phyloP scores from a whole-genome alignment of 805 yeast species.

The Cyberlindnera mrakii region DNA sequence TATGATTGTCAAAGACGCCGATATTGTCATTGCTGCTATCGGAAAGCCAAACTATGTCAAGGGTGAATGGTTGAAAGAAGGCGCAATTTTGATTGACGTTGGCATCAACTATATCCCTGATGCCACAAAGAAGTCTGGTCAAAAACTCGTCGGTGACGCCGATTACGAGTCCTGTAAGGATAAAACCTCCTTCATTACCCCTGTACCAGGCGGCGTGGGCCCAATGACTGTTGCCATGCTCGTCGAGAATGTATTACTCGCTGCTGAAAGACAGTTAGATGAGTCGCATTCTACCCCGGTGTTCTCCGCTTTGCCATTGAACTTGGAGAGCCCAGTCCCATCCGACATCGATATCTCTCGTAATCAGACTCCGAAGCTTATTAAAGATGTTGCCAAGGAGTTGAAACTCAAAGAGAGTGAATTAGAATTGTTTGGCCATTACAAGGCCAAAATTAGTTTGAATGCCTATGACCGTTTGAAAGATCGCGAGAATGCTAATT shows the following conservation, averaged over 20 bases:
- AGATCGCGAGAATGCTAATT: conserved; percentile 58
- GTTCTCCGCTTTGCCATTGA: conserved; percentile 48
- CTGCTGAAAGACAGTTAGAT: conserved; percentile 49
- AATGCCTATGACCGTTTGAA: conserved; percentile 57
- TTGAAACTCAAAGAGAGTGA: conserved; percentile 62
- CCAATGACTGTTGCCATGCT: conserved; percentile 89
- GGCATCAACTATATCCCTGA: conserved; percentile 77
- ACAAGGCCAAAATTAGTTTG: conserved; percentile 71
- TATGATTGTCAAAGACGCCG: conserved; percentile 53
- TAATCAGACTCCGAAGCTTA: conserved; percentile 66
- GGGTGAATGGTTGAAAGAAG: conserved; percentile 69
- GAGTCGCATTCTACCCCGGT: conserved; percentile 20
- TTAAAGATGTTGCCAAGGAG: conserved; percentile 62
- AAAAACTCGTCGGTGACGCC: conserved; percentile 72
- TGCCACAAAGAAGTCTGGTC: conserved; percentile 58
- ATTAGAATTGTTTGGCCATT: conserved; percentile 68
- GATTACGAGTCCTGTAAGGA: conserved; percentile 52
- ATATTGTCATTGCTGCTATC: conserved; percentile 72
- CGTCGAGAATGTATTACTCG: conserved; percentile 61
- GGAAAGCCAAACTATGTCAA: conserved; percentile 67
- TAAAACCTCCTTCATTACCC: conserved; percentile 64
- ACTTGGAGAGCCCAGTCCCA: conserved; percentile 64
- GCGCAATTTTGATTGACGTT: conserved; percentile 71
- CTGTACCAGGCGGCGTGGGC: conserved; percentile 90
- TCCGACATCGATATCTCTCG: conserved; percentile 76